Evolutionary conservation across 192 early-diverging fungal genomes (phyloP).

Genomic region (Coemansia sp.): DNA sequence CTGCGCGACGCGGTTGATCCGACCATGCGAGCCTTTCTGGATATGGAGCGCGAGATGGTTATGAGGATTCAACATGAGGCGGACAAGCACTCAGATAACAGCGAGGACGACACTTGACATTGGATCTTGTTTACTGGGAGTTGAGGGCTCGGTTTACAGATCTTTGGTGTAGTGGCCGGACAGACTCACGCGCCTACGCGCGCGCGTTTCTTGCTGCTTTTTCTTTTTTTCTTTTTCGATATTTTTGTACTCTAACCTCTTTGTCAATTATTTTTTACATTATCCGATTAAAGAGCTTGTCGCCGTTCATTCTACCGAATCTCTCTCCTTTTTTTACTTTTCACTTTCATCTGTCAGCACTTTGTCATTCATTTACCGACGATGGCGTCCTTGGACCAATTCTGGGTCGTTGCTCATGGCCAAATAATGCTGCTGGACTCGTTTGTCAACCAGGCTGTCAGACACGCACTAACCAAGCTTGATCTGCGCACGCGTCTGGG

Average conservation of each 20-base stretch:
- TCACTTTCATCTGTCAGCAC: not conserved
- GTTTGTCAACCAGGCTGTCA: constrained; percentile 38
- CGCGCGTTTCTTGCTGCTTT: not conserved
- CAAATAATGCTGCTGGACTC: constrained; percentile 44
- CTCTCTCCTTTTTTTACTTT: not conserved
- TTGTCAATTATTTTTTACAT: not conserved
- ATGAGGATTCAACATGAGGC: constrained; percentile 41
- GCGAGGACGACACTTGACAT: not conserved
- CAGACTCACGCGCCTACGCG: not conserved
- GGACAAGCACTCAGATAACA: constrained; percentile 17
- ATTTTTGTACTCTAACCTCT: not conserved
- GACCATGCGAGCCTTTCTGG: constrained; percentile 54
- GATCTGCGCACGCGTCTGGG: constrained; percentile 29
- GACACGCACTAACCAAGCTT: constrained; percentile 27
- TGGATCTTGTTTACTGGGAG: not conserved
- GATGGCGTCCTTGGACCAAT: not conserved
- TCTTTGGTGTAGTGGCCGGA: not conserved
- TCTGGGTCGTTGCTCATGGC: constrained; percentile 13
- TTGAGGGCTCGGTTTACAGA: not conserved
- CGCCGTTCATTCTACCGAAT: not conserved
- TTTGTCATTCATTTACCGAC: not conserved
- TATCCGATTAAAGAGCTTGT: not conserved
- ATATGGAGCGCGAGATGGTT: constrained; percentile 52
- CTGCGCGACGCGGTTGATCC: constrained; percentile 46
- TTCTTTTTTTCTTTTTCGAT: not conserved